Evolutionary conservation across 2,329 filamentous ascomycete genomes (phyloP), one percentile per base, ranked within the genome.

Genomic region (Aureobasidium sp.): DNA sequence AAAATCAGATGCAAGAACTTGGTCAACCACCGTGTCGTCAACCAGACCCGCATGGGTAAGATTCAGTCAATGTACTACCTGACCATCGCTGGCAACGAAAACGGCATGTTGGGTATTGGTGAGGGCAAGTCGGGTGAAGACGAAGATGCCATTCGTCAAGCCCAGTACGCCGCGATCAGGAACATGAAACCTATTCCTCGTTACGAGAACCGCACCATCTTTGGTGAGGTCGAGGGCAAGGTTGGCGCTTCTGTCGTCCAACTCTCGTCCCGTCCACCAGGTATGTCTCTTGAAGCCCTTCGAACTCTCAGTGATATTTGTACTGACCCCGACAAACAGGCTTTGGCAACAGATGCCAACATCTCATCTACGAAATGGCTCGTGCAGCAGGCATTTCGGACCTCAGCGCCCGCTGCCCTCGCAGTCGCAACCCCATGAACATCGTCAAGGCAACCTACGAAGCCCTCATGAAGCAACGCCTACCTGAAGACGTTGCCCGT

Each of bases 41-140:
- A 99, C 77, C 93, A 97, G 82, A 97, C 94, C 26, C 89, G 93
- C 79, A 85, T 99, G 76, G 94, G 94, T 73, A 99, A 97, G 82
- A 87, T 99, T 64, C 82, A 83, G 68, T 90, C 87, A 74, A 70
- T 82, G 44, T 95, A 93, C 70, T 81, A 85, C 69, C 78, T 97
- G 65, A 86, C 86, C 44, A 86, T 97, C 68, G 92, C 92, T 6
- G 94, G 94, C 59, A 96, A 97, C 76, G 83, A 85, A 63, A 84
- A 94, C 67, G 94, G 94, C 17, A 82, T 93, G 70, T 76, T 99
- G 36, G 94, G 94, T 12, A 82, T 97, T 64, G 94, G 94, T 62
- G 89, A 93, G 76, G 92, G 90, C 69, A 99, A 97, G 81, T 88
- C 88, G 10, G 85, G 87, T 32, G 92, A 97, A 75, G 71, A 79